A percentile compares a stretch with the other conserved stretches of the same genome.
Evolutionary conservation across 257 asterid species (phyloP).

Genomic region (Penstemon newberryi): DNA sequence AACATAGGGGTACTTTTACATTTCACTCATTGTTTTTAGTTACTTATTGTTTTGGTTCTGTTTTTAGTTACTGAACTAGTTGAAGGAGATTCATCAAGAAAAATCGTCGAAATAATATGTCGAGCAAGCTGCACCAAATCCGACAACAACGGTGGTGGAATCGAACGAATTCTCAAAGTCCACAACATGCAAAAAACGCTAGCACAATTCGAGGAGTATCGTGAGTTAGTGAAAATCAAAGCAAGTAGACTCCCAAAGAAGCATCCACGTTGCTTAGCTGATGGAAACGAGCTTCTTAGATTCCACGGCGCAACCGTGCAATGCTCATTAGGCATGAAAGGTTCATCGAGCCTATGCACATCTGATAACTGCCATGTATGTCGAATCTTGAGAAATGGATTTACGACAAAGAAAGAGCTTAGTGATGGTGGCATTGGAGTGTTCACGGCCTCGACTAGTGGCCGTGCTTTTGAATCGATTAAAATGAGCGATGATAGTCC

Average conservation of each 20-base stretch:
- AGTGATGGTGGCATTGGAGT: constrained; percentile 64
- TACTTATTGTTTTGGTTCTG: neutral
- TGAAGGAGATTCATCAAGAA: constrained; percentile 89
- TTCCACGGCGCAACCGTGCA: constrained; percentile 70
- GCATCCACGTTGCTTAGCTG: constrained; percentile 94
- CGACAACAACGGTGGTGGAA: constrained; percentile 42
- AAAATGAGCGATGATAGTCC: constrained; percentile 25
- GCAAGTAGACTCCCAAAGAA: constrained; percentile 75
- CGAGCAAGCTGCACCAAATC: constrained; percentile 52
- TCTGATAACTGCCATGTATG: constrained; percentile 68
- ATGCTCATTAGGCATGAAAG: constrained; percentile 62
- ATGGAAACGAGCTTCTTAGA: constrained; percentile 85
- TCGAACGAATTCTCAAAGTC: constrained; percentile 77
- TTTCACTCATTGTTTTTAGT: no score
- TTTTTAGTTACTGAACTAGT: constrained; percentile 68
- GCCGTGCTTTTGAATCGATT: constrained; percentile 68
- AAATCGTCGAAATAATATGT: constrained; percentile 85
- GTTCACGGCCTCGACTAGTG: constrained; percentile 85
- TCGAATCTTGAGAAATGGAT: constrained; percentile 64
- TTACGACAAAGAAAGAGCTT: constrained; percentile 47
- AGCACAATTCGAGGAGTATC: constrained; percentile 81
- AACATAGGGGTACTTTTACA: no score
- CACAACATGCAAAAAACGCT: constrained; percentile 84
- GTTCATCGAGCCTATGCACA: constrained; percentile 57
- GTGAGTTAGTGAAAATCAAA: constrained; percentile 75